Conservation (phyloP, 108 stramenopile species). For the Cylindrotheca fusiformis region DNA sequence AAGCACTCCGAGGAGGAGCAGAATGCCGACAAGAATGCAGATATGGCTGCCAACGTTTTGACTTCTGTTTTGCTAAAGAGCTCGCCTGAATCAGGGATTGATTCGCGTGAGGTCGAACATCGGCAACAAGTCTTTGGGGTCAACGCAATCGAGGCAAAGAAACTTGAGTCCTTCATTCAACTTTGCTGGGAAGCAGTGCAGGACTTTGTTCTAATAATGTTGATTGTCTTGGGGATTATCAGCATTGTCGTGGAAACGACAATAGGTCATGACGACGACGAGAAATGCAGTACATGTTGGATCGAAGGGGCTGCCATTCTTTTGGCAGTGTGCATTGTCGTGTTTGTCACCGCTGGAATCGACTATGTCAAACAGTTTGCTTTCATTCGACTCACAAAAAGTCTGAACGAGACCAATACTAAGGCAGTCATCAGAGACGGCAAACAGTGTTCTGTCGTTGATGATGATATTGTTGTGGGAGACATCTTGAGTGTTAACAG, state of each 20-base stretch:
- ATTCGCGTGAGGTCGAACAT: constrained; percentile 55
- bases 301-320: constrained; percentile 94
- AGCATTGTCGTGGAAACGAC: constrained; percentile 78
- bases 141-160: constrained; percentile 70
- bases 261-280: constrained; percentile 53
- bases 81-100: constrained; percentile 65
- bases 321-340: constrained; percentile 84
- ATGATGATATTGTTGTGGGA: constrained; percentile 96
- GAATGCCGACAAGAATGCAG: constrained; percentile 51
- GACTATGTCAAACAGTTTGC: constrained; percentile 95
- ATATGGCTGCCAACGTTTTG: constrained; percentile 66
- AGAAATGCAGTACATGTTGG: constrained; percentile 74
- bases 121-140: constrained; percentile 66
- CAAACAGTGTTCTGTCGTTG: constrained; percentile 61
- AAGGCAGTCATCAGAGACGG: constrained; percentile 88
- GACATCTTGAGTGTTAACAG: constrained; percentile 92
- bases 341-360: constrained; percentile 88
- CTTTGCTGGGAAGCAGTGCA: constrained; percentile 93
- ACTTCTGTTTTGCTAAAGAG: constrained; percentile 62
- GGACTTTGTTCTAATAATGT: constrained; percentile 90
- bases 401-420: constrained; percentile 74
- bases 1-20: constrained; percentile 35
- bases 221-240: constrained; percentile 86
- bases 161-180: constrained; percentile 69
- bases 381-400: constrained; percentile 83